Evolutionary conservation across 371 early-diverging fungal genomes (phyloP), one percentile per base, ranked within the genome.

Genomic region (Sporodiniella umbellata): DNA sequence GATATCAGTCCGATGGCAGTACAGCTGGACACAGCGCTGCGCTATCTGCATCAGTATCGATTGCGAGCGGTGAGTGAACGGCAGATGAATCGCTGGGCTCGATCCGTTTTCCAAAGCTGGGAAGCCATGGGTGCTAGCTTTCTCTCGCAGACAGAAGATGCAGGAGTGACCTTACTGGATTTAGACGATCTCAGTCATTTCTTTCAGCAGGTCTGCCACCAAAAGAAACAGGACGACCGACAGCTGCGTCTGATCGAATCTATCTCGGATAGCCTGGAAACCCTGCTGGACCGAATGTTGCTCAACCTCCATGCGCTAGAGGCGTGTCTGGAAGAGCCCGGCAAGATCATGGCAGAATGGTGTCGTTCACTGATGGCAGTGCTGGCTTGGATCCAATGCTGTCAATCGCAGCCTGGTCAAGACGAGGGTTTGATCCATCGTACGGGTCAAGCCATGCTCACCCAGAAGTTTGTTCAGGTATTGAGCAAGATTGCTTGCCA

Each of bases 121-220:
- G 75, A 74, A 38, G 75, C 71, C 0, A 55, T 74, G 18, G 71
- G 75, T 35, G 62, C 66, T 28, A 74, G 75, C 33, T 67, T 72
- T 33, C 33, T 70, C 1, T 33, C 48, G n/a, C n/a, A n/a, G n/a
- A n/a, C n/a, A n/a, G n/a, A n/a, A n/a, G n/a, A n/a, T 0, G 12
- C 25, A 14, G 8, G 12, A 39, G 19, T 39, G 2, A n/a, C 37
- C 6, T 25, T 35, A 2, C 52, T 58, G n/a, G 19, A 60, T 25
- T 19, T 62, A 12, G 56, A 62, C 4, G 42, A 56, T 21, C n/a
- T 62, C 4, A 48, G 26, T 1, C 23, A 48, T 21, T 62, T 62
- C 21, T 62, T 49, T 31, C 53, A 56, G 12, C 10, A 33, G 17
- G 35, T 59, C n/a, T 43, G 53, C 12, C 40, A 42, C 12, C 35